Conservation (phyloP, 1,139 yeast genomes). For the Torulaspora globosa region DNA sequence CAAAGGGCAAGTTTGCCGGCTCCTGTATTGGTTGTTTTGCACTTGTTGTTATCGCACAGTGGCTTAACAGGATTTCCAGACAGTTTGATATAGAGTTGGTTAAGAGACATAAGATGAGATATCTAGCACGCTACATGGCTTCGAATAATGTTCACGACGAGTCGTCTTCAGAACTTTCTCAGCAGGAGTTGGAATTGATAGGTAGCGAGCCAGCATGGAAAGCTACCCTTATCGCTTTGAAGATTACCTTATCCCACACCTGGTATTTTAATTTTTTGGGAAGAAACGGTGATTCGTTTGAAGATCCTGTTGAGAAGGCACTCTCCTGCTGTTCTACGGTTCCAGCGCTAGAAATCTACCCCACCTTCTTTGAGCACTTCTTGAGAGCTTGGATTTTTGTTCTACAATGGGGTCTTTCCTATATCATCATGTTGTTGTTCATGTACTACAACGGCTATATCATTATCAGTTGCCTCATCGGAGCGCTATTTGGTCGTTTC, state of each 20-base stretch:
- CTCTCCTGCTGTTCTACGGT: conserved; percentile 13
- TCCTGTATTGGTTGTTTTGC: conserved; percentile 63
- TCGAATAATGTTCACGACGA: conserved; percentile 12
- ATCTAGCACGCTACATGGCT: conserved; percentile 10
- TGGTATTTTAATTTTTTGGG: conserved; percentile 17
- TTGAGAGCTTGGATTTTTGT: conserved; percentile 49
- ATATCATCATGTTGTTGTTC: conserved; percentile 63
- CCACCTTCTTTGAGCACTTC: conserved; percentile 48
- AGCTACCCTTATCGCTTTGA: conserved; percentile 17
- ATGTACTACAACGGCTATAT: conserved; percentile 73
- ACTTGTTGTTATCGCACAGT: conserved; percentile 53
- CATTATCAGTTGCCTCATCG: conserved; percentile 57
- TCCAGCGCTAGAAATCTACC: conserved; percentile 32
- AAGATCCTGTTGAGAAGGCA: conserved; percentile 8
- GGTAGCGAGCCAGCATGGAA: conserved; percentile 11
- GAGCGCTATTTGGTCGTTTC: conserved; percentile 57
- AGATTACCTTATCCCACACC: conserved; percentile 16
- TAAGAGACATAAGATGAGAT: conserved; percentile 16
- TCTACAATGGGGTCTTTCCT: conserved; percentile 59
- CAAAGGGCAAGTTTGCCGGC: conserved; percentile 63
- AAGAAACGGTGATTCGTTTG: background rate
- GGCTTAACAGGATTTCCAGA: conserved; percentile 53
- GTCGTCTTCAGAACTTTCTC: conserved; percentile 8
- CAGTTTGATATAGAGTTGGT: conserved; percentile 43
- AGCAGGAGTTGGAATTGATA: conserved; percentile 1